Evolutionary conservation across 345 rosid species (phyloP), one percentile per base, ranked within the genome.

Genomic region (Citrus glauca): DNA sequence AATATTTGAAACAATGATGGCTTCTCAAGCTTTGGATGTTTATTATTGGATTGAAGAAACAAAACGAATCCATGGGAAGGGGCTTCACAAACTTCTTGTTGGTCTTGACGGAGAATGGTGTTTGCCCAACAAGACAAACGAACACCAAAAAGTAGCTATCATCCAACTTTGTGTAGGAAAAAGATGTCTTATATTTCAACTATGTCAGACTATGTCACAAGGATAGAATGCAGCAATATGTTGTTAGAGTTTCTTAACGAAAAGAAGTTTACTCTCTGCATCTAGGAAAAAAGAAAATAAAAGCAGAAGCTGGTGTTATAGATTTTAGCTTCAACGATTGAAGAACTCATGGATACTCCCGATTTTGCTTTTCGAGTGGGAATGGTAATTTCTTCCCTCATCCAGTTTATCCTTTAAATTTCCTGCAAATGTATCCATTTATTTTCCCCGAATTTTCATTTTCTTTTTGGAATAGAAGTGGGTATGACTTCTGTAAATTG

Each of bases 401-500:
- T 57, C 35, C 53, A 62, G 53, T 80, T 71, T 30, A 22, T 4
- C 8, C 13, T 74, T 53, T 63, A 33, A 50, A 50, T 50, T 50
- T 50, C 56, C 56, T 16, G 56, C 20, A 50, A 16, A 16, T 4
- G 56, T 50, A 50, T 50, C 56, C 56, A 16, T 50, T 16, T 50
- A 14, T 48, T 48, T 50, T 50, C 7, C 55, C 56, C 22, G 56
- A 17, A 50, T 50, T 50, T 50, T 50, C 20, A 4, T 50, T 50
- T 42, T 42, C 50, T 45, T 59, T 78, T 24, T 69, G 17, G 10
- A 72, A 73, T 71, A 78, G 68, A 53, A 71, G 77, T 19, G 70
- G 75, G 22, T 64, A 67, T 68, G 65, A 77, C 71, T 22, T 64
- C 75, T 80, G 85, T 82, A 85, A 77, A 82, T 89, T 75, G 73